These are phyloP conservation scores for Filobasidium wieringae DNA, from an alignment of 768 basidiomycete species.

Conservation along the genomic window DNA sequence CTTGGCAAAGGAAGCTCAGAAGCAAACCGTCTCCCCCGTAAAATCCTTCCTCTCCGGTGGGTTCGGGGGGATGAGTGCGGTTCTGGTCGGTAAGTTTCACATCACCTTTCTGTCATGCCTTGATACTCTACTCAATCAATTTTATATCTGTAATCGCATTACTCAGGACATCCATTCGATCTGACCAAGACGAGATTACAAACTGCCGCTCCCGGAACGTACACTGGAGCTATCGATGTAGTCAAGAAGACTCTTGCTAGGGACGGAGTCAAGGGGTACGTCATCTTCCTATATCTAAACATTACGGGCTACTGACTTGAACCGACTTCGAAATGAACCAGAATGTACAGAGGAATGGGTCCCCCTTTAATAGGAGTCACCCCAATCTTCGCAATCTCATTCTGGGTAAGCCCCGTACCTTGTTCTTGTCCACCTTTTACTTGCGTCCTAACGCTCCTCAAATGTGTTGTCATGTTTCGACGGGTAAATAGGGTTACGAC, in stretches of 20 bases:
- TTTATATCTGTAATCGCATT: background rate
- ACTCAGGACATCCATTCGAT: conserved; percentile 87
- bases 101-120: background rate
- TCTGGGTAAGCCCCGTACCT: conserved; percentile 60
- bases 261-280: conserved; percentile 79
- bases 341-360: conserved; percentile 51
- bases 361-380: conserved; percentile 90
- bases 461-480: background rate
- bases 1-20: background rate
- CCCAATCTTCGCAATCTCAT: conserved; percentile 93
- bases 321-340: too few relatives aligned
- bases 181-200: conserved; percentile 67
- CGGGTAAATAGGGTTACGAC: conserved; percentile 67
- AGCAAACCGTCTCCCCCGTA: conserved; percentile 36
- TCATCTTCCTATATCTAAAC: background rate
- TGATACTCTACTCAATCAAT: background rate
- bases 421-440: background rate
- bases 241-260: conserved; percentile 80
- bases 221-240: conserved; percentile 85
- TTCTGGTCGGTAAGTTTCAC: conserved; percentile 74
- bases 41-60: conserved; percentile 93
- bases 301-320: too few relatives aligned
- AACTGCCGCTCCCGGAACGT: conserved; percentile 75
- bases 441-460: background rate
- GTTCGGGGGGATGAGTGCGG: conserved; percentile 74